These are phyloP conservation scores for Podila epicladia DNA, from an alignment of 192 early-diverging fungal species.

Conservation along the genomic window DNA sequence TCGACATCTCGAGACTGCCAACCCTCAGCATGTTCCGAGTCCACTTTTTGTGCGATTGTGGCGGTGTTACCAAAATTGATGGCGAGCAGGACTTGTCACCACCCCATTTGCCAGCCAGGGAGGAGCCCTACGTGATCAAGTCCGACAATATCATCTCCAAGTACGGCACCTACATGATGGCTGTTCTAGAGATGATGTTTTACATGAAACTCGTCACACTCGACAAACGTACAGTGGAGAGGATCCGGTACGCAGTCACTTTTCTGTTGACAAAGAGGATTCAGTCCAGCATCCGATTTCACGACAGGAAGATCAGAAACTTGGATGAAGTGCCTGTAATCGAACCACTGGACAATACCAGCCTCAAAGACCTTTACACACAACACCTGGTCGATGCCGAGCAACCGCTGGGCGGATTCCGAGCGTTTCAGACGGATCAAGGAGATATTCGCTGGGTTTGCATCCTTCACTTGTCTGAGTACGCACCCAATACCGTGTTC, in stretches of 20 bases:
- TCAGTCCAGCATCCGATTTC: constrained; percentile 4
- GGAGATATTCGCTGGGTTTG: constrained; percentile 36
- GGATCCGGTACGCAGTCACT: constrained; percentile 22
- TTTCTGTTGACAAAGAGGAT: constrained; percentile 30
- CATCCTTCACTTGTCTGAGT: background rate
- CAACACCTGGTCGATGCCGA: background rate
- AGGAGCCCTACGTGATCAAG: constrained; percentile 1
- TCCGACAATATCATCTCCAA: background rate
- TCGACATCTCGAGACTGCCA: background rate
- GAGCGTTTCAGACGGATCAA: constrained; percentile 4
- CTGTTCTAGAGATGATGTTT: constrained; percentile 40
- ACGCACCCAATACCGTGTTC: background rate
- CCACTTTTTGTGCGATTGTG: constrained; percentile 35
- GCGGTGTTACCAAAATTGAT: constrained; percentile 7
- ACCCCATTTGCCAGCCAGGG: constrained; percentile 5
- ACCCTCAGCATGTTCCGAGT: constrained; percentile 6
- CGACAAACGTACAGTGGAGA: background rate
- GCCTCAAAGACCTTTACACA: constrained; percentile 16
- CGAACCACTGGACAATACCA: constrained; percentile 11
- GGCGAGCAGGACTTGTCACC: constrained; percentile 1
- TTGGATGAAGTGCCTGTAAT: constrained; percentile 16
- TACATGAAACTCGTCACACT: constrained; percentile 10
- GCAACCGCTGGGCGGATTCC: background rate
- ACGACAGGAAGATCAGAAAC: background rate
- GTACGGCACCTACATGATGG: constrained; percentile 26